Conservation (phyloP, 805 yeast genomes). For the Metschnikowia amazonensis region DNA sequence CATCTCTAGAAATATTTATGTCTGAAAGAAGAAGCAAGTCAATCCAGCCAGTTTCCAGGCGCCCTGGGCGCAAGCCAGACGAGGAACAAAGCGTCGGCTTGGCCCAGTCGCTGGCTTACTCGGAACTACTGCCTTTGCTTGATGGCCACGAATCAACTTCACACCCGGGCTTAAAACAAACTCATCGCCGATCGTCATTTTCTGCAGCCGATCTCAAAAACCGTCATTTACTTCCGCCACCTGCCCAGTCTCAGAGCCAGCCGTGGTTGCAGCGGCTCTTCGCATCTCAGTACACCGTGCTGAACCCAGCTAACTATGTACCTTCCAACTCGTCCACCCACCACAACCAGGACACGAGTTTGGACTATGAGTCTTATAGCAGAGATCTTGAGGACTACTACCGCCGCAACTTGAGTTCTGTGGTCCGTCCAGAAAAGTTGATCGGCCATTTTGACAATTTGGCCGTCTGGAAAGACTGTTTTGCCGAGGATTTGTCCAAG, state of each 20-base stretch:
- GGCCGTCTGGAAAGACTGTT: slow-evolving; percentile 30
- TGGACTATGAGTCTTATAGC: slow-evolving; percentile 6
- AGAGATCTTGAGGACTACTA: slow-evolving; percentile 23
- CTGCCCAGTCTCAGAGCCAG: background rate
- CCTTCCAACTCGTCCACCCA: slow-evolving; percentile 10
- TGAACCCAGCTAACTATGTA: slow-evolving; percentile 23
- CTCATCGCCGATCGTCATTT: slow-evolving; percentile 15
- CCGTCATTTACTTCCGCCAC: background rate
- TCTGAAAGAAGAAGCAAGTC: slow-evolving; percentile 3
- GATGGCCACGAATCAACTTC: background rate
- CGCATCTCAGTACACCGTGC: slow-evolving; percentile 27
- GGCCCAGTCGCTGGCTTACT: background rate
- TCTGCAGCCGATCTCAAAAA: slow-evolving; percentile 15
- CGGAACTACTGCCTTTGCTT: background rate
- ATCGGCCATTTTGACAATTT: slow-evolving; percentile 31
- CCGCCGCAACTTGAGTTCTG: slow-evolving; percentile 22
- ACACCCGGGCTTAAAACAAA: background rate
- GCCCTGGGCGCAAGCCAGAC: background rate
- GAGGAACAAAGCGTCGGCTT: background rate
- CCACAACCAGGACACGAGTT: slow-evolving; percentile 5
- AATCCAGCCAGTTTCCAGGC: slow-evolving; percentile 1
- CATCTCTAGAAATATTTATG: no score
- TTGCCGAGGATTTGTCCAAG: slow-evolving; percentile 15
- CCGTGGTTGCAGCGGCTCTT: slow-evolving; percentile 31
- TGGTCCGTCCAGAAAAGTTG: slow-evolving; percentile 31